Percentiles rank a stretch among this genome's conserved stretches.
phyloP scores from a whole-genome alignment of 345 rosid genomes.

The Theobroma cacao region DNA sequence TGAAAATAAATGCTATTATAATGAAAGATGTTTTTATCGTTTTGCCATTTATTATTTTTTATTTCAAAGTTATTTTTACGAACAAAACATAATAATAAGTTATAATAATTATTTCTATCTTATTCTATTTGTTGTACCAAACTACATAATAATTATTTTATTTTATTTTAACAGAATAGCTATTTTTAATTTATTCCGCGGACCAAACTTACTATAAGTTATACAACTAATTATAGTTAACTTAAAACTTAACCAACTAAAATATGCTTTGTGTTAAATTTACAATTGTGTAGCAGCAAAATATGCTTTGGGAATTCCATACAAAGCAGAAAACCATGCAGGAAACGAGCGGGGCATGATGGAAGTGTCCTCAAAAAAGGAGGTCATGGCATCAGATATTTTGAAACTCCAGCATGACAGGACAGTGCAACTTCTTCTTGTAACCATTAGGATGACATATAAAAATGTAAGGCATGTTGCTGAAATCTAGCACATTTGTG shows the following conservation, averaged over 20 bases:
- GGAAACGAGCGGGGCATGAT: background rate
- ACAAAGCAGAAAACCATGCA: background rate
- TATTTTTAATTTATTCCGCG: no score
- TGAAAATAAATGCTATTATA: no score
- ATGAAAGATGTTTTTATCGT: no score
- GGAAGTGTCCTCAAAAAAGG: background rate
- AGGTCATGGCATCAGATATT: background rate
- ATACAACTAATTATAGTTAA: background rate
- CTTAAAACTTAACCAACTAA: background rate
- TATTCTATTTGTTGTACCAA: no score
- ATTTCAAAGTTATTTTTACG: no score
- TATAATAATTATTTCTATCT: no score
- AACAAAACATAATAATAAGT: no score
- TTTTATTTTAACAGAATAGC: no score
- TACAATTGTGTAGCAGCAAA: background rate
- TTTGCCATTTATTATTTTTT: no score
- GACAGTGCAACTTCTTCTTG: constrained; percentile 10
- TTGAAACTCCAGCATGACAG: background rate
- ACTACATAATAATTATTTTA: no score
- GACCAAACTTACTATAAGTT: no score
- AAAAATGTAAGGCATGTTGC: background rate
- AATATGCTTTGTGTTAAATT: background rate
- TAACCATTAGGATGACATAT: constrained; percentile 2
- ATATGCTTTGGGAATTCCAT: no score
- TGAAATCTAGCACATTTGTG: background rate